phyloP scores from a whole-genome alignment of 129 eudicot species.

The Artemisia argyi region DNA sequence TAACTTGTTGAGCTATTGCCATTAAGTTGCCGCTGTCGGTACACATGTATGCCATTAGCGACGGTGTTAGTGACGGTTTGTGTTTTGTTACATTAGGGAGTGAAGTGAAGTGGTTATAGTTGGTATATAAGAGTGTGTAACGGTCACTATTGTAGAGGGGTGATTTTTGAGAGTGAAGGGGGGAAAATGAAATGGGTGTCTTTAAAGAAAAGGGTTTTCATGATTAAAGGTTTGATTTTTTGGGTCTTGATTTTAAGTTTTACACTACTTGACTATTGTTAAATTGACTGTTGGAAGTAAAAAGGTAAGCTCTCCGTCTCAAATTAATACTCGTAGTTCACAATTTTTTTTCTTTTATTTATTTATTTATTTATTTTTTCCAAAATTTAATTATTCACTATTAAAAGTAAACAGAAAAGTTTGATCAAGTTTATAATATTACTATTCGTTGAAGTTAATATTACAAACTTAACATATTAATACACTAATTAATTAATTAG shows the following conservation, averaged over 20 bases:
- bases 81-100: slow-evolving; percentile 35
- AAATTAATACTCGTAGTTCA: too few relatives aligned
- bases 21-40: slow-evolving; percentile 97
- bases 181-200: slow-evolving; percentile 29
- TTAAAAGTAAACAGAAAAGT: too few relatives aligned
- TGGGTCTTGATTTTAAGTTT: slow-evolving; percentile 1
- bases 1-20: slow-evolving; percentile 99
- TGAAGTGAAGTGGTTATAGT: neutral
- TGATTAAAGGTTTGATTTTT: slow-evolving; percentile 25
- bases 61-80: neutral
- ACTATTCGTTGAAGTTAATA: too few relatives aligned
- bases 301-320: too few relatives aligned
- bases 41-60: slow-evolving; percentile 89
- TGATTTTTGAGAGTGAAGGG: slow-evolving; percentile 31
- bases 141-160: slow-evolving; percentile 3
- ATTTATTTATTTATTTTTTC: too few relatives aligned
- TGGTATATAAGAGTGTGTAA: slow-evolving; percentile 5
- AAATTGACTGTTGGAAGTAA: too few relatives aligned
- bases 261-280: neutral
- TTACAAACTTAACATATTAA: too few relatives aligned
- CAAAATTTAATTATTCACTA: too few relatives aligned
- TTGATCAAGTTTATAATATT: too few relatives aligned
- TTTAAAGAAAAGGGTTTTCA: slow-evolving; percentile 14
- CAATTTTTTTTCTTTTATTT: too few relatives aligned
- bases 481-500: too few relatives aligned